Evolutionary conservation across 1,284 basidiomycete genomes (phyloP), one percentile per base, ranked within the genome.

Genomic region (Exobasidium rhododendri): DNA sequence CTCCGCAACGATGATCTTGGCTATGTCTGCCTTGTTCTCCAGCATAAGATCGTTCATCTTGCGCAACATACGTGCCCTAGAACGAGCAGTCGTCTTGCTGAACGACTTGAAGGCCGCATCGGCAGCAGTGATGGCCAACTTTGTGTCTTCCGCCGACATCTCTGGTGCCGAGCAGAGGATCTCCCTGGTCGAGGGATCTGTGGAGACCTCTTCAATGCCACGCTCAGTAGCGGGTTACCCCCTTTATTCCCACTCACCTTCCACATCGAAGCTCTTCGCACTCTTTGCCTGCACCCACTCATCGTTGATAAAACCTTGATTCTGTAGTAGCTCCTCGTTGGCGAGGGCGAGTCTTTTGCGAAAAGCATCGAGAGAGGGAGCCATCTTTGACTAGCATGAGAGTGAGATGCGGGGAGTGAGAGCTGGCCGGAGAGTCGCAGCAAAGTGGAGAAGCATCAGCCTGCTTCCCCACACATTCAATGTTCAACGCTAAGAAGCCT

Each of bases 1-100:
- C 43, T 70, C 68, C 1, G 63, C 56, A 6, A 68, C 62, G 49
- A 70, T 68, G 4, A 70, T 46, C n/a, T 50, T 62, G 13, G 66
- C 66, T 4, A 70, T 52, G 24, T 70, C 68, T 17, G 63, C 66
- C 1, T 59, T 50, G 45, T 68, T 64, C 17, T 58, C 64, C 11
- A 68, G 49, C 0, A 67, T 61, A 24, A 65, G 47, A 26, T 70
- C 66, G 51, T 70, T 62, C 22, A 66, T 58, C 22, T 58, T 63
- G 20, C 66, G 66, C 0, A 70, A 58, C 58, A 70, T 46, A 11
- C 62, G 55, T 13, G 56, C 51, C 28, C 68, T 58, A 22, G 61
- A 44, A 0, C 68, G 63, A 1, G 61, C 64, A 1, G 68, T 61
- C 43, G 62, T 68, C 3, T 49, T 43, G 5, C 24, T 44, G 58